Evolutionary conservation across 768 basidiomycete species (phyloP).

Genomic region (Tulasnella sp.): DNA sequence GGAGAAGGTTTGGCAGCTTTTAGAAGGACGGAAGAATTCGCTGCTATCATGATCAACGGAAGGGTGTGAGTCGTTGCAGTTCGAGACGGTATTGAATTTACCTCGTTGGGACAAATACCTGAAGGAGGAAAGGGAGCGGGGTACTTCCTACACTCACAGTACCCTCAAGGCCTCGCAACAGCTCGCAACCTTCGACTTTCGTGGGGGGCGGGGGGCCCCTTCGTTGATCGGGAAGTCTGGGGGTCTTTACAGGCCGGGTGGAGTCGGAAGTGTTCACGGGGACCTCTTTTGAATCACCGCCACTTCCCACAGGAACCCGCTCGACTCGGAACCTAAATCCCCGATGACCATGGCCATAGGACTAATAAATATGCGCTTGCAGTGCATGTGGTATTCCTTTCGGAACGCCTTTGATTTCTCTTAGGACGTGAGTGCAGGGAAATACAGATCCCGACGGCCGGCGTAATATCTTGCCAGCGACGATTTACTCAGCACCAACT

Average conservation of each 20-base stretch:
- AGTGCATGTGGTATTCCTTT: not conserved
- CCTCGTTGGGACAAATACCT: not conserved
- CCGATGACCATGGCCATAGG: not conserved
- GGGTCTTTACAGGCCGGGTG: not conserved
- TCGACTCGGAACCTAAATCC: not conserved
- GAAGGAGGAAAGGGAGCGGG: not conserved
- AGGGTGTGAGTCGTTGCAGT: not conserved
- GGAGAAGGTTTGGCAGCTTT: not conserved
- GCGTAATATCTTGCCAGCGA: not conserved
- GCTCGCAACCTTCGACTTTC: not conserved
- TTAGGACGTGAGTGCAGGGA: not conserved
- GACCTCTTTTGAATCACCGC: not conserved
- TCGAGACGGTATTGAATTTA: not conserved
- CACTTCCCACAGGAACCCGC: not conserved
- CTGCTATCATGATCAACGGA: not conserved
- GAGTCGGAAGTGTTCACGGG: not conserved
- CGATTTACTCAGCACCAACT: not conserved
- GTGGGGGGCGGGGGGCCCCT: not conserved
- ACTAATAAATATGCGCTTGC: not conserved
- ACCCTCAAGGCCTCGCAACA: not conserved
- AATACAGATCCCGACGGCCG: not conserved
- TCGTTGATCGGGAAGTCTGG: not conserved
- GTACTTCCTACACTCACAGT: not conserved
- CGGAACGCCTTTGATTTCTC: not conserved
- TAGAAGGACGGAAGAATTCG: not conserved